Percentiles rank a stretch among this genome's conserved stretches.
Conservation (phyloP, 441 rosid species). For the Pelargonium australe region DNA sequence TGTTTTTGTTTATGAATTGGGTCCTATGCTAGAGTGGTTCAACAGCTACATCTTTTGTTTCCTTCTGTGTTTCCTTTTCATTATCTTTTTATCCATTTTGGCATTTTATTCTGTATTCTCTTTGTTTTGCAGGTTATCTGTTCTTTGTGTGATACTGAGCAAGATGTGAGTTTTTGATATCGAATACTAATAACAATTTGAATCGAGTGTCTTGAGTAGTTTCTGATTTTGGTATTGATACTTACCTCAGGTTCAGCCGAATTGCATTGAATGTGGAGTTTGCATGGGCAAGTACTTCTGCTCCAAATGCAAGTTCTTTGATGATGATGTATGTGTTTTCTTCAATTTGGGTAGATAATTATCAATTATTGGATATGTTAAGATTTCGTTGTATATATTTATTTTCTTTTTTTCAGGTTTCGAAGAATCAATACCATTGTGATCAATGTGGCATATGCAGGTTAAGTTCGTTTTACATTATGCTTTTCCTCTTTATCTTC, state of each 20-base stretch:
- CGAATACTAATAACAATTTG: not conserved
- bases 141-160: slow-evolving; percentile 76
- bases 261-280: slow-evolving; percentile 67
- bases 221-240: not conserved
- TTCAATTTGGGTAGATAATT: not conserved
- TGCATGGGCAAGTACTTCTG: slow-evolving; percentile 90
- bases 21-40: too few species aligned
- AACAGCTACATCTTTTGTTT: too few species aligned
- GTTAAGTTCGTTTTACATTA: slow-evolving; percentile 22
- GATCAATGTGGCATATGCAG: slow-evolving; percentile 91
- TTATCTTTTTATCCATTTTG: too few species aligned
- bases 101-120: not conserved
- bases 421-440: slow-evolving; percentile 78
- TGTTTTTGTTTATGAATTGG: too few species aligned
- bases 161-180: slow-evolving; percentile 47
- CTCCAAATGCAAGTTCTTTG: slow-evolving; percentile 66
- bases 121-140: slow-evolving; percentile 57
- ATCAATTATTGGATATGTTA: slow-evolving; percentile 7
- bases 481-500: not conserved
- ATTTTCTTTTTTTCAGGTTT: slow-evolving; percentile 42
- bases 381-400: too few species aligned
- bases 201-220: not conserved
- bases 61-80: too few species aligned
- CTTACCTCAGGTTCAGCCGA: slow-evolving; percentile 50
- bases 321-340: slow-evolving; percentile 68